Base-by-base conservation (phyloP, 208 protist genomes). In the Trypanosoma congolense region DNA sequence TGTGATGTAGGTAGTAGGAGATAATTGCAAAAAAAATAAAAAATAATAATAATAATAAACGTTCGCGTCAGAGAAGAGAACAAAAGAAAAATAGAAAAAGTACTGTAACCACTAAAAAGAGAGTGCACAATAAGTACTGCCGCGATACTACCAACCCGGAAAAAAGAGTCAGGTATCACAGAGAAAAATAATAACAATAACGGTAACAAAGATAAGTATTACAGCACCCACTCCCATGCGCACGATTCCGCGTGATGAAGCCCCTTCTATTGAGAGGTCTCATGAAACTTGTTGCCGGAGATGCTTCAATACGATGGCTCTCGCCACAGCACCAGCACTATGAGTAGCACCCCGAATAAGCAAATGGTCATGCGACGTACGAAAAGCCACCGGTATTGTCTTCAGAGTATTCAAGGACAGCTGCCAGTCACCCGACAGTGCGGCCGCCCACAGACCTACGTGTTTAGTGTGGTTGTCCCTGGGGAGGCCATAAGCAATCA, bases 391-490 rank as follows among this genome's bases (percentile, higher is more conserved):
- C 1, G 80, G 80, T 21, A 88, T 72, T 31, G 60, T 43, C 43
- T 75, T 69, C 31, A 86, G 55, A 43, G 76, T 76, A 4, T 73
- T 29, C 0, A 92, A 68, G 9, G 80, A 86, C 19, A 87, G 56
- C 48, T 84, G 64, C 84, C 80, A 88, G 44, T 82, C 70, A 24
- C 84, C 80, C 18, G 65, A 71, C 26, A 86, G 61, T 24, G 84
- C 77, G 1, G 84, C 77, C 0, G 77, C 80, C 80, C 80, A 87
- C 63, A 92, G 43, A 2, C 80, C 67, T 9, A 88, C 66, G 1
- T 78, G 76, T 54, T 92, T 77, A 30, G 61, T 76, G 75, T 80
- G 57, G 67, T 88, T 92, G 69, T 92, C 84, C 43, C 67, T 62
- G 22, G 85, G 73, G 18, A 89, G 66, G 16, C 81, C 85, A 30